A percentile compares a stretch with the other conserved stretches of the same genome.
Conservation (phyloP, 2,329 filamentous ascomycete genomes). For the Colletotrichum agaves region DNA sequence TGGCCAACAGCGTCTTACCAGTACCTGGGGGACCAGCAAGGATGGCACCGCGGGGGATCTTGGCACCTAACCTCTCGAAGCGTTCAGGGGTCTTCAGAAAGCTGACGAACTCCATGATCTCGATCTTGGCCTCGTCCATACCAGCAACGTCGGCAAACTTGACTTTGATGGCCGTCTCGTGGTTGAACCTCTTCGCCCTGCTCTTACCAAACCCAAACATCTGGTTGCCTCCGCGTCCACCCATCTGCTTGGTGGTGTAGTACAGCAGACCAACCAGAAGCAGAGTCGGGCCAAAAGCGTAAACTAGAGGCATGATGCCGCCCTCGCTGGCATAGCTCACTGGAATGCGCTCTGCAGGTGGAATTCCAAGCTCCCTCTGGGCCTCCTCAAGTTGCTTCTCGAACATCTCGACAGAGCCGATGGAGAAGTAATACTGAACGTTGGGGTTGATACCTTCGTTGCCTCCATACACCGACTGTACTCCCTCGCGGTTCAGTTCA, state of each 20-base stretch:
- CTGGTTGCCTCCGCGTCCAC: conserved; percentile 75
- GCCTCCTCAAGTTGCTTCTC: conserved; percentile 89
- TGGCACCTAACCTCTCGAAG: conserved; percentile 94
- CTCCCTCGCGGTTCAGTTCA: conserved; percentile 79
- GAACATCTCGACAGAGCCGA: conserved; percentile 93
- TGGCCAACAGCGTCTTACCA: conserved; percentile 96
- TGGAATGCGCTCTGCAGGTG: conserved; percentile 87
- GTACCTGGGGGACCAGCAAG: conserved; percentile 97
- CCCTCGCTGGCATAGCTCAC: conserved; percentile 87
- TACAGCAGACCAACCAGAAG: conserved; percentile 85
- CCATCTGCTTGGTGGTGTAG: conserved; percentile 81
- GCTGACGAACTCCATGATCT: conserved; percentile 99
- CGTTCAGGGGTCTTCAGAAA: conserved; percentile 94
- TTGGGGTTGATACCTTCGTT: conserved; percentile 73
- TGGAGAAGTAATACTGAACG: conserved; percentile 91
- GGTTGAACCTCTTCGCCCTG: conserved; percentile 96
- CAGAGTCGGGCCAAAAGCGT: conserved; percentile 85
- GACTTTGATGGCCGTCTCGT: conserved; percentile 94
- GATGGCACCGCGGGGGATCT: conserved; percentile 97
- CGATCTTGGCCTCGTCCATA: conserved; percentile 96
- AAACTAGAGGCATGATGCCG: conserved; percentile 76
- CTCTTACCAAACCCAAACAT: conserved; percentile 98
- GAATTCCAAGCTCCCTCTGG: conserved; percentile 88
- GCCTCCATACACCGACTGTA: conserved; percentile 77
- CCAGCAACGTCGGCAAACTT: conserved; percentile 97